phyloP scores from a whole-genome alignment of 352 stramenopile genomes.

The Pythium aristosporum region DNA sequence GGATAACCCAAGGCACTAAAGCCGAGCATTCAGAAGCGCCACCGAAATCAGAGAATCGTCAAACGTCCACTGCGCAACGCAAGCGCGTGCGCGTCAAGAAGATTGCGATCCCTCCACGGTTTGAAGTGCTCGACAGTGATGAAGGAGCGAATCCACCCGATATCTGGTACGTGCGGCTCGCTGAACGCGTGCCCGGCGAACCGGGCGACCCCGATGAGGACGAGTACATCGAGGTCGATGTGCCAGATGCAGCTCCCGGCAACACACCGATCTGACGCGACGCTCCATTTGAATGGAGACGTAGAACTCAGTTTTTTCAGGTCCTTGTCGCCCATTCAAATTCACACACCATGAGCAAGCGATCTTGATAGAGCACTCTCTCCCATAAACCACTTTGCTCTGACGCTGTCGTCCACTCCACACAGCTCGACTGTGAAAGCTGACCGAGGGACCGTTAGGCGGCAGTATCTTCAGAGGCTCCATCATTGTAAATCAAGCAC shows the following conservation, averaged over 20 bases:
- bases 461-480: too few relatives aligned
- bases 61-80: background rate
- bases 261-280: background rate
- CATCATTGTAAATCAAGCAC: too few relatives aligned
- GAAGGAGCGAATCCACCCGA: constrained; percentile 4
- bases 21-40: background rate
- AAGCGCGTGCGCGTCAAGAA: constrained; percentile 17
- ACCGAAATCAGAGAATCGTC: background rate
- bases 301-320: too few relatives aligned
- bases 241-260: background rate
- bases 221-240: constrained; percentile 16
- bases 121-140: constrained; percentile 10
- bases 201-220: constrained; percentile 7
- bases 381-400: too few relatives aligned
- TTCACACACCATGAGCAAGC: too few relatives aligned
- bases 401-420: too few relatives aligned
- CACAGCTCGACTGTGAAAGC: too few relatives aligned
- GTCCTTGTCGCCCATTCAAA: too few relatives aligned
- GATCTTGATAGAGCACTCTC: too few relatives aligned
- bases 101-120: constrained; percentile 15
- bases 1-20: background rate
- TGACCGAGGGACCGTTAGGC: too few relatives aligned
- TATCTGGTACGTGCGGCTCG: constrained; percentile 17
- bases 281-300: too few relatives aligned
- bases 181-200: constrained; percentile 2